Conservation (phyloP, 805 yeast genomes). For the Saccharomycopsis sp. region DNA sequence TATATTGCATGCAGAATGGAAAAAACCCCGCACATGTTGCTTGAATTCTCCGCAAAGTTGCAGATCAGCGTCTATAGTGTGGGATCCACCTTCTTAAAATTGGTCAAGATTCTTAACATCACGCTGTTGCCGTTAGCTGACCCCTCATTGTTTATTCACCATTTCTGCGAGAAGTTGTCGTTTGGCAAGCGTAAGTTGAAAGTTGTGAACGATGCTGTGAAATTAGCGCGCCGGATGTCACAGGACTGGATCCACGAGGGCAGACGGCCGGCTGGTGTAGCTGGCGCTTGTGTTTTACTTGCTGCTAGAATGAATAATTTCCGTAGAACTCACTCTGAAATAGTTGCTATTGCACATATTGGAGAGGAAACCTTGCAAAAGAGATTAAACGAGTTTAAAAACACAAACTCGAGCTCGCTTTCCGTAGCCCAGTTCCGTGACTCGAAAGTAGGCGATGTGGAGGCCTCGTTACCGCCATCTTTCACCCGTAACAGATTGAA, state of each 20-base stretch:
- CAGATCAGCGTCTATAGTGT: constrained; percentile 90
- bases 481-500: constrained; percentile 53
- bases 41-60: constrained; percentile 85
- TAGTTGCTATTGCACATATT: constrained; percentile 91
- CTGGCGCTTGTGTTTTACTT: constrained; percentile 88
- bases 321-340: constrained; percentile 85
- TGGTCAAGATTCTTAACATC: constrained; percentile 82
- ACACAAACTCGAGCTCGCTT: constrained; percentile 65
- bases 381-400: constrained; percentile 80
- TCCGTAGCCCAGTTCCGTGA: constrained; percentile 71
- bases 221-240: constrained; percentile 84
- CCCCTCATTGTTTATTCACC: constrained; percentile 89
- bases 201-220: constrained; percentile 82
- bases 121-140: constrained; percentile 80
- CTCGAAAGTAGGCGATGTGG: constrained; percentile 25
- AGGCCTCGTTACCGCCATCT: constrained; percentile 76
- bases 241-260: constrained; percentile 96
- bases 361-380: constrained; percentile 92
- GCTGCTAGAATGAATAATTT: constrained; percentile 97
- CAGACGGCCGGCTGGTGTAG: constrained; percentile 96
- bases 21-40: constrained; percentile 89
- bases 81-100: constrained; percentile 91
- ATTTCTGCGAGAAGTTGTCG: constrained; percentile 82
- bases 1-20: constrained; percentile 92
- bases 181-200: constrained; percentile 68